These are phyloP conservation scores for Candida glucosophila DNA, from an alignment of 1,139 yeast genomes.

Conservation along the genomic window DNA sequence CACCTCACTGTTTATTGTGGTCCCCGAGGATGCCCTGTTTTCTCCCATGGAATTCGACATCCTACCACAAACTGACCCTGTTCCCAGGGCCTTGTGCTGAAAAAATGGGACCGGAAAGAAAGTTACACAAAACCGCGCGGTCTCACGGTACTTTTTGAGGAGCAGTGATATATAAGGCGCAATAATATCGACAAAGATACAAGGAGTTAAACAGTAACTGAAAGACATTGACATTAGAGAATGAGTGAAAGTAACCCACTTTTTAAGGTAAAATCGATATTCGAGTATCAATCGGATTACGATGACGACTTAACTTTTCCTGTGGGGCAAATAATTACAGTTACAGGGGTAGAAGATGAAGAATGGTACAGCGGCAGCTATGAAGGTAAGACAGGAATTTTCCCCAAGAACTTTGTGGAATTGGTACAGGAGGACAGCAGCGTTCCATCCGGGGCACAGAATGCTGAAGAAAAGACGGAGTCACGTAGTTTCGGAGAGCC, in stretches of 20 bases:
- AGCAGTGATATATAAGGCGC: too few relatives aligned
- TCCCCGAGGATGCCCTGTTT: slow-evolving; percentile 5
- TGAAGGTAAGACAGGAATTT: slow-evolving; percentile 60
- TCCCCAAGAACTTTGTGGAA: slow-evolving; percentile 81
- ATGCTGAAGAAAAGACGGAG: not conserved
- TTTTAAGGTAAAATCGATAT: slow-evolving; percentile 64
- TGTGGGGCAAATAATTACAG: slow-evolving; percentile 63
- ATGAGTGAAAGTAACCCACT: slow-evolving; percentile 25
- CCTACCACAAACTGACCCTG: too few relatives aligned
- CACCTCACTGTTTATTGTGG: slow-evolving; percentile 31
- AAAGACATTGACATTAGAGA: too few relatives aligned
- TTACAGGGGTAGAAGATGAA: slow-evolving; percentile 70
- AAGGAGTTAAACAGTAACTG: too few relatives aligned
- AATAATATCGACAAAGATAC: too few relatives aligned
- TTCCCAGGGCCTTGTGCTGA: too few relatives aligned
- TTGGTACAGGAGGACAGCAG: slow-evolving; percentile 6
- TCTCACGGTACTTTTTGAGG: too few relatives aligned
- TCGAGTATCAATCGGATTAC: slow-evolving; percentile 66
- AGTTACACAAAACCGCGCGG: too few relatives aligned
- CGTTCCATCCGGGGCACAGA: not conserved
- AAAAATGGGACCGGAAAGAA: too few relatives aligned
- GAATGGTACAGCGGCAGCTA: slow-evolving; percentile 84
- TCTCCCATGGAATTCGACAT: slow-evolving; percentile 5
- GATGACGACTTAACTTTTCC: slow-evolving; percentile 76
- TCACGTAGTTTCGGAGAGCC: not conserved